phyloP scores from a whole-genome alignment of 768 basidiomycete species.

The Nevesoporus exiguus region DNA sequence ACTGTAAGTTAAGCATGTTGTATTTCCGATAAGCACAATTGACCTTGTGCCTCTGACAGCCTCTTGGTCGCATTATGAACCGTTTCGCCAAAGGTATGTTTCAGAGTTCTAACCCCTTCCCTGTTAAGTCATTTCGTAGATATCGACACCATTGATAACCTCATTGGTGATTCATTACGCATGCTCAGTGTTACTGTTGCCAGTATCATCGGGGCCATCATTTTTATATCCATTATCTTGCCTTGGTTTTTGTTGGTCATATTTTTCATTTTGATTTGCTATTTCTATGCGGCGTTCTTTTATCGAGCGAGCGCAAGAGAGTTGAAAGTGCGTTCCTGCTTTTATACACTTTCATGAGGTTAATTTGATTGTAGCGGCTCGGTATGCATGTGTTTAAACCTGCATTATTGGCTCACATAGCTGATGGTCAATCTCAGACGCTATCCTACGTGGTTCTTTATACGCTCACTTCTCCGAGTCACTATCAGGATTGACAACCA shows the following conservation, averaged over 20 bases:
- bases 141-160: constrained; percentile 78
- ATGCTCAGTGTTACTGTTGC: constrained; percentile 65
- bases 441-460: constrained; percentile 78
- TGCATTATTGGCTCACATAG: not conserved
- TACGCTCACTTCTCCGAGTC: constrained; percentile 95
- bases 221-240: constrained; percentile 71
- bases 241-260: constrained; percentile 87
- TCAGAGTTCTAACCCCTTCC: not conserved
- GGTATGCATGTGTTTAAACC: constrained; percentile 33
- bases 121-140: constrained; percentile 33
- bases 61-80: constrained; percentile 86
- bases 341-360: not conserved
- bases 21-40: not conserved
- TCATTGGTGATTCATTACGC: constrained; percentile 71
- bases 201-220: constrained; percentile 68
- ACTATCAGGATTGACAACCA: constrained; percentile 80
- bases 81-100: constrained; percentile 73
- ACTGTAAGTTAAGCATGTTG: constrained; percentile 43
- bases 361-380: constrained; percentile 43
- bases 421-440: constrained; percentile 43
- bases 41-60: constrained; percentile 36
- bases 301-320: constrained; percentile 86
- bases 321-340: constrained; percentile 54
- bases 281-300: constrained; percentile 71
- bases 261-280: constrained; percentile 54